phyloP scores from a whole-genome alignment of 495 filamentous ascomycete genomes.

The Daldinia decipiens region DNA sequence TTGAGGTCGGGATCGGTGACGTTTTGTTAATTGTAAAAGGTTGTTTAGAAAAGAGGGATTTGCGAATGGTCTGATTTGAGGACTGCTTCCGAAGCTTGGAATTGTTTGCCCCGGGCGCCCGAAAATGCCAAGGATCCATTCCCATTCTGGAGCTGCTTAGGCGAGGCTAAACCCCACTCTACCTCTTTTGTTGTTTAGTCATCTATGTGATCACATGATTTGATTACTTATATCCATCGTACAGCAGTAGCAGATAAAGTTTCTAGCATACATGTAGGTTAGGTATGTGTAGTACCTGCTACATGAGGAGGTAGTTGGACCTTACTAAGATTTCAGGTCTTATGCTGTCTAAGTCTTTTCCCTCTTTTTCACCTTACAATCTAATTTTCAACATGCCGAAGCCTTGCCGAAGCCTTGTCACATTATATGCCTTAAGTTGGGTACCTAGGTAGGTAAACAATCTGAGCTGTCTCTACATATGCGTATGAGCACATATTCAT shows the following conservation, averaged over 20 bases:
- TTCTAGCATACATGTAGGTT: not conserved
- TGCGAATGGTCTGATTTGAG: conserved; percentile 49
- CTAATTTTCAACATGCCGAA: not conserved
- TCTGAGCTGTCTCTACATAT: conserved; percentile 17
- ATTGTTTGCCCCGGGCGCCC: conserved; percentile 34
- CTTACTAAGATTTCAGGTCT: not conserved
- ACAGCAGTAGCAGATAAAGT: not conserved
- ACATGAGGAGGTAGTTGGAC: too few species aligned
- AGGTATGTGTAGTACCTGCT: too few species aligned
- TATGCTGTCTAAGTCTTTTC: not conserved
- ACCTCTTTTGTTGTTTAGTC: not conserved
- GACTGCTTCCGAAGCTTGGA: conserved; percentile 35
- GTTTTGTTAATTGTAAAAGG: conserved; percentile 27
- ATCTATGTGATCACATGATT: conserved; percentile 18
- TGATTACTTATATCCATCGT: not conserved
- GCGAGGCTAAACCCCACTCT: conserved; percentile 24
- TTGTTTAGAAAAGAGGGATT: conserved; percentile 43
- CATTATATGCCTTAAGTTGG: not conserved
- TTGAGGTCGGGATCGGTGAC: conserved; percentile 19
- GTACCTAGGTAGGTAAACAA: too few species aligned
- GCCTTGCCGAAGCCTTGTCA: not conserved
- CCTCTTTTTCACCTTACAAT: not conserved
- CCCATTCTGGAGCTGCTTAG: conserved; percentile 32
- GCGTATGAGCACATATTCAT: conserved; percentile 5
- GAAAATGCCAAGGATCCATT: conserved; percentile 37